Evolutionary conservation across 148 eudicot species (phyloP).

Genomic region (Suaeda aralocaspica): DNA sequence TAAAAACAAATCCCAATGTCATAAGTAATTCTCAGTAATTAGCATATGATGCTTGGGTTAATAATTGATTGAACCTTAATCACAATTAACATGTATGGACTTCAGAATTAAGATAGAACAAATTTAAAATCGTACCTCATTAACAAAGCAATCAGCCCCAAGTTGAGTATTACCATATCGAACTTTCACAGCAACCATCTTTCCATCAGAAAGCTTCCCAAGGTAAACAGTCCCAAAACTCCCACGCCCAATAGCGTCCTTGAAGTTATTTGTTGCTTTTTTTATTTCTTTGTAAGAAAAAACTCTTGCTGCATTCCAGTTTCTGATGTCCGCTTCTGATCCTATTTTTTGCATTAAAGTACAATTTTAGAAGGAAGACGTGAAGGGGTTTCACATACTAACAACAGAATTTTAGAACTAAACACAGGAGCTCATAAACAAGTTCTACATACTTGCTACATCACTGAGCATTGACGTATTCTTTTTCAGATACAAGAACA

Average conservation of each 20-base stretch:
- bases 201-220: constrained; percentile 63
- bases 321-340: constrained; percentile 35
- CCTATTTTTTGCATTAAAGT: constrained; percentile 24
- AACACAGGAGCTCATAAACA: neutral
- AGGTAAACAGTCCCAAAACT: constrained; percentile 77
- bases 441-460: constrained; percentile 32
- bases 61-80: neutral
- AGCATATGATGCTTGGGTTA: neutral
- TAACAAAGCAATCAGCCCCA: constrained; percentile 64
- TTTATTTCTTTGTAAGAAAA: constrained; percentile 69
- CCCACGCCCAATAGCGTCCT: constrained; percentile 66
- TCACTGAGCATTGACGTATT: constrained; percentile 26
- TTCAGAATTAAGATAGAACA: neutral
- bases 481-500: constrained; percentile 42
- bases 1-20: constrained; percentile 19
- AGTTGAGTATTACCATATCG: constrained; percentile 59
- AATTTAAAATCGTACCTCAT: constrained; percentile 45
- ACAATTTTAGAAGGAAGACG: constrained; percentile 1
- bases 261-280: constrained; percentile 67
- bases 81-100: neutral
- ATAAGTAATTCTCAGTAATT: neutral
- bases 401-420: neutral
- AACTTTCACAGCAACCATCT: constrained; percentile 72
- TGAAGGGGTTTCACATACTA: neutral
- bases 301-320: constrained; percentile 54